Evolutionary conservation across 108 stramenopile species (phyloP).

Genomic region (Cyclotella sp.): DNA sequence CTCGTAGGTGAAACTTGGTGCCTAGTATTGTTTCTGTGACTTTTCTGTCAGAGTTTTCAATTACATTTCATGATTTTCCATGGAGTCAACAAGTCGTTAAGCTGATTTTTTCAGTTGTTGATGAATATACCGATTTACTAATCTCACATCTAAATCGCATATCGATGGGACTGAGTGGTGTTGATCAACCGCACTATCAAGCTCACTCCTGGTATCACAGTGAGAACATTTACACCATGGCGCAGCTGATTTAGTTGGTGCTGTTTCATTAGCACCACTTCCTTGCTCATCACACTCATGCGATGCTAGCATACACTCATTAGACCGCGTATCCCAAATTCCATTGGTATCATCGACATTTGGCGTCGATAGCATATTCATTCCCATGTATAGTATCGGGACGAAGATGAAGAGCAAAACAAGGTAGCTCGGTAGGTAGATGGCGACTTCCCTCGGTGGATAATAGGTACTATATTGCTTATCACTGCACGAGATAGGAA

Average conservation of each 20-base stretch:
- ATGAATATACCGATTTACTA: conserved; percentile 26
- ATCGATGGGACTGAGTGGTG: conserved; percentile 34
- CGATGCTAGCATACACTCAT: background rate
- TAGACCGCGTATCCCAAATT: conserved; percentile 47
- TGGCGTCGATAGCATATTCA: conserved; percentile 45
- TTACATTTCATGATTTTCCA: background rate
- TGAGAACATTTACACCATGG: background rate
- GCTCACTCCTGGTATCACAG: background rate
- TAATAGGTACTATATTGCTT: conserved; percentile 35
- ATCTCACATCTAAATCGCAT: conserved; percentile 30
- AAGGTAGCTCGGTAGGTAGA: conserved; percentile 33
- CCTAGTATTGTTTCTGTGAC: no score
- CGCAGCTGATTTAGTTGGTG: background rate
- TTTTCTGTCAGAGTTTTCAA: no score
- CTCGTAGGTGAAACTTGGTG: no score
- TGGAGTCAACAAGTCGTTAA: background rate
- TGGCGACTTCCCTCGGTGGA: conserved; percentile 44
- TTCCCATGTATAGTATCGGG: conserved; percentile 48
- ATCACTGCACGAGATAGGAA: conserved; percentile 12
- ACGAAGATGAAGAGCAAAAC: conserved; percentile 34
- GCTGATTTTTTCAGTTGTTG: conserved; percentile 19
- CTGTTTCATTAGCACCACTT: background rate
- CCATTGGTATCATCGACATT: conserved; percentile 19
- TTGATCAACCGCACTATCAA: background rate
- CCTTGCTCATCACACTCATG: background rate